Base-by-base conservation (phyloP, 1,284 basidiomycete species). In the Chiua sp. region DNA sequence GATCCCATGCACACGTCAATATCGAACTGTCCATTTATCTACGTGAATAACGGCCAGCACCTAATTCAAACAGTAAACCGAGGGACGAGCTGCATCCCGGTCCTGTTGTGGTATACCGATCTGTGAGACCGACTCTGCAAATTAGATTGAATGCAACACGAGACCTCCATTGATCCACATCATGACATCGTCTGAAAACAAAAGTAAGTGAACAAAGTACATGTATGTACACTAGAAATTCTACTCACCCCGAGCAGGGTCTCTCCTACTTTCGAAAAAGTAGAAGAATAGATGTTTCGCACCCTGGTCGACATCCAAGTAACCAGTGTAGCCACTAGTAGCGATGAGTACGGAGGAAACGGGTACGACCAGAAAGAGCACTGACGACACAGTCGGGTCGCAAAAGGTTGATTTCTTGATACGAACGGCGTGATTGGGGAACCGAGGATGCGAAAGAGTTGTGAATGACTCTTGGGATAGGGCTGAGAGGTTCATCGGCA, bases 201-300 rank as follows among this genome's bases (percentile, higher is more conserved):
- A 12, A 26, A 55, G 53, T 49, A 39, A 30, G 32, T 55, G 33
- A 13, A 56, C 13, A 7, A 3, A 44, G 20, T 13, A 18, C n/a
- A n/a, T n/a, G n/a, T 52, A 18, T 46, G 33, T 35, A 32, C 18
- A 33, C 7, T 39, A 15, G 12, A 54, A 15, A 22, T 8, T 51
- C 63, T 32, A 47, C 48, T 13, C 55, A 80, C 81, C 82, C 53
- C 81, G 80, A 20, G 81, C 80, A 3, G 92, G 91, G 60, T 88
- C 78, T 47, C 81, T 80, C 59, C 91, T 78, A 55, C 88, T 91
- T 74, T 92, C 91, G 73, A 94, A 94, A 78, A 93, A 94, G 75
- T 91, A 92, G 78, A 94, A 94, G 79, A 93, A 94, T 69, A 87
- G 80, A 61, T 86, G 84, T 63, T 85, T 84, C 37, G 86, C 85